phyloP scores from a whole-genome alignment of 352 stramenopile species.

The Phytophthora pisi region DNA sequence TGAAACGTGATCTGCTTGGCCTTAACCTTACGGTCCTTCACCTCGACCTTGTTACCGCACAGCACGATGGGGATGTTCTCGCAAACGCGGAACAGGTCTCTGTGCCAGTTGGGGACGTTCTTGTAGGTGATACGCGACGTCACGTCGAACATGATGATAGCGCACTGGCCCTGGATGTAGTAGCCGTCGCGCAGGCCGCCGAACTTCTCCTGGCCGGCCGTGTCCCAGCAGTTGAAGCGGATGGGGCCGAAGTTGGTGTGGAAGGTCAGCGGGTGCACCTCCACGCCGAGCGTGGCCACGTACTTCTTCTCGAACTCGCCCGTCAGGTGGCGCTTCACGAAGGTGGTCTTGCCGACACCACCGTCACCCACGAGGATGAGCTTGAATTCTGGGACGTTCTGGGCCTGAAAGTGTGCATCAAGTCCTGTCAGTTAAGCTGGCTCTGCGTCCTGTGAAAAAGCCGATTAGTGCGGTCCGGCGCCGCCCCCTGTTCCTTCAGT shows the following conservation, averaged over 20 bases:
- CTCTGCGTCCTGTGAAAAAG: background rate
- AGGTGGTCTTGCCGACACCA: slow-evolving; percentile 99
- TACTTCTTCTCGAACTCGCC: slow-evolving; percentile 99
- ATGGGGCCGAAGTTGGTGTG: slow-evolving; percentile 99
- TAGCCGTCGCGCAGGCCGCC: slow-evolving; percentile 95
- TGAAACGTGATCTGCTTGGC: slow-evolving; percentile 99
- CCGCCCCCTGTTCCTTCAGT: slow-evolving; percentile 2
- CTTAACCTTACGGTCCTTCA: slow-evolving; percentile 99
- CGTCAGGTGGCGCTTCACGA: slow-evolving; percentile 99
- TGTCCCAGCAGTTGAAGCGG: slow-evolving; percentile 99
- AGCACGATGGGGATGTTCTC: slow-evolving; percentile 99
- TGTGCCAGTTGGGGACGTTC: slow-evolving; percentile 99
- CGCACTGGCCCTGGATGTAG: slow-evolving; percentile 99
- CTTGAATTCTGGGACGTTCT: slow-evolving; percentile 99
- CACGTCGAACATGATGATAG: slow-evolving; percentile 99
- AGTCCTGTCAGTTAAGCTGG: slow-evolving; percentile 16
- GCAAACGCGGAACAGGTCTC: slow-evolving; percentile 99
- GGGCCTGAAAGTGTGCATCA: slow-evolving; percentile 38
- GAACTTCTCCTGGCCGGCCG: slow-evolving; percentile 99
- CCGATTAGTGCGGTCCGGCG: background rate
- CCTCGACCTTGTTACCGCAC: slow-evolving; percentile 99
- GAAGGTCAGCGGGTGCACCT: slow-evolving; percentile 99
- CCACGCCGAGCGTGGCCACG: slow-evolving; percentile 99
- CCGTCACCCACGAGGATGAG: slow-evolving; percentile 99
- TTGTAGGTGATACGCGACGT: slow-evolving; percentile 99